These are phyloP conservation scores for Kodamaea derodonti DNA, from an alignment of 1,139 yeast genomes.

Conservation along the genomic window DNA sequence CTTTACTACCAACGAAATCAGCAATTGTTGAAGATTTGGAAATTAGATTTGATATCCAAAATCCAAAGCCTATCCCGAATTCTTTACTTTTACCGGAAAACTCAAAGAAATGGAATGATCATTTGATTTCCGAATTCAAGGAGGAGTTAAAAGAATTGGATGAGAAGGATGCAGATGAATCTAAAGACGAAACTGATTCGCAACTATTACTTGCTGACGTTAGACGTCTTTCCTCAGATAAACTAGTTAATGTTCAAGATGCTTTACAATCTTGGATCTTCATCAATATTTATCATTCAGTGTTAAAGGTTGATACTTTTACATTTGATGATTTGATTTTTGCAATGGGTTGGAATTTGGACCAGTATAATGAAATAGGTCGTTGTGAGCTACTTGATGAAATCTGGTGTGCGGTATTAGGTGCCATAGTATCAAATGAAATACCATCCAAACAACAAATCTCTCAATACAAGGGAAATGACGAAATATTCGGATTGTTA, in stretches of 20 bases:
- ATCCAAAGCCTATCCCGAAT: conserved; percentile 29
- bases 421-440: conserved; percentile 41
- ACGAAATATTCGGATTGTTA: conserved; percentile 31
- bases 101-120: conserved; percentile 22
- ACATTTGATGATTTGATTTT: conserved; percentile 77
- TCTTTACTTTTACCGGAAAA: conserved; percentile 29
- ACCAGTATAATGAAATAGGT: conserved; percentile 39
- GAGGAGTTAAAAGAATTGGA: conserved; percentile 9
- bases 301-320: conserved; percentile 63
- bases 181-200: conserved; percentile 18
- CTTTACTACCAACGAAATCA: conserved; percentile 39
- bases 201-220: conserved; percentile 8
- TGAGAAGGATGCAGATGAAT: conserved; percentile 9
- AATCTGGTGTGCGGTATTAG: conserved; percentile 63
- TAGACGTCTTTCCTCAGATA: conserved; percentile 18
- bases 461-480: conserved; percentile 23
- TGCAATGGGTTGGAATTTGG: conserved; percentile 54
- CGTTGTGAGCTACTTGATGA: conserved; percentile 62
- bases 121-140: conserved; percentile 14
- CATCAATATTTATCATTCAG: conserved; percentile 64
- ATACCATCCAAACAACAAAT: conserved; percentile 23
- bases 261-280: conserved; percentile 74
- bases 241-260: conserved; percentile 26
- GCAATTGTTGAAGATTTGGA: conserved; percentile 36
- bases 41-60: conserved; percentile 40